Evolutionary conservation across 176 grass and related monocot genomes (phyloP).

Genomic region (Oryza meyeriana): DNA sequence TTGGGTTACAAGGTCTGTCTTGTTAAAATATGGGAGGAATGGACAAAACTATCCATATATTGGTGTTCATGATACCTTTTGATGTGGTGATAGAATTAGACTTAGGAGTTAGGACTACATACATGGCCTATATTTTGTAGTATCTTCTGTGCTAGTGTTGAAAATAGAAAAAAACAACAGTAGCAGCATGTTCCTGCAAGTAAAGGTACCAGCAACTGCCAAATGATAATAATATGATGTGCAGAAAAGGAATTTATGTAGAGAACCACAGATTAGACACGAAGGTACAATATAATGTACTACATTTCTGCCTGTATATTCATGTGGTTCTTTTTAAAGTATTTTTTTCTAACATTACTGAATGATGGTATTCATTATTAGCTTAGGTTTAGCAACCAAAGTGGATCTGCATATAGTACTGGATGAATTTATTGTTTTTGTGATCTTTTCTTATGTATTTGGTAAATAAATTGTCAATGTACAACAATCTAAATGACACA

Average conservation of each 20-base stretch:
- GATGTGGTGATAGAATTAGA: neutral
- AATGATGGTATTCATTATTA: neutral
- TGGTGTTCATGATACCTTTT: neutral
- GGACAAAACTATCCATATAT: neutral
- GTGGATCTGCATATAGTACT: neutral
- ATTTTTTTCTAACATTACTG: slow-evolving; percentile 2
- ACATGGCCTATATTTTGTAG: neutral
- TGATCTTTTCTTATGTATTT: neutral
- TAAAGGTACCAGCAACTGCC: neutral
- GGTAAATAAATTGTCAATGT: slow-evolving; percentile 4
- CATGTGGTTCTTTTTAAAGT: neutral
- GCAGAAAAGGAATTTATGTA: neutral
- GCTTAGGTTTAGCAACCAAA: neutral
- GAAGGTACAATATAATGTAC: slow-evolving; percentile 2
- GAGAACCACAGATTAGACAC: neutral
- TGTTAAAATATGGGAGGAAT: neutral
- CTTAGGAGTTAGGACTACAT: slow-evolving; percentile 5
- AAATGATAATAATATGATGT: neutral
- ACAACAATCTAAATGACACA: neutral
- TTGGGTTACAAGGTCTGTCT: neutral
- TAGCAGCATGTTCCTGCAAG: neutral
- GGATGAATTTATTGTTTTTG: neutral
- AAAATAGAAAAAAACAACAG: neutral
- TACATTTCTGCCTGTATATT: neutral
- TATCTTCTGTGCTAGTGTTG: neutral